These are phyloP conservation scores for Eutypella sp. DNA, from an alignment of 2,329 filamentous ascomycete species.

Conservation along the genomic window DNA sequence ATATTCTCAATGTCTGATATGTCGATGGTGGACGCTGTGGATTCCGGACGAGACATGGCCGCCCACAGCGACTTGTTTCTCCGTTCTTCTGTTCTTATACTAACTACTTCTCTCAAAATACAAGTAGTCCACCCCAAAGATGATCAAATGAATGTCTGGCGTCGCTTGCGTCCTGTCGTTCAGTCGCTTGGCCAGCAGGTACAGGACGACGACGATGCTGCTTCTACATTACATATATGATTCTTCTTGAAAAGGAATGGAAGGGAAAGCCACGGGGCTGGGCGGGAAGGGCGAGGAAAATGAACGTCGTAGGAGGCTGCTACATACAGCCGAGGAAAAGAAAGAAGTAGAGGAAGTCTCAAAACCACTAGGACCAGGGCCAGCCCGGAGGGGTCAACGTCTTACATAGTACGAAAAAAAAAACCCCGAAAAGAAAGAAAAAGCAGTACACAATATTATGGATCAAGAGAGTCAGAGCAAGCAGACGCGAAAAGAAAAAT, in stretches of 20 bases:
- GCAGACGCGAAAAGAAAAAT: neutral
- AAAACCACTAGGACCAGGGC: neutral
- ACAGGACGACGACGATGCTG: neutral
- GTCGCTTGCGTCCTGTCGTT: neutral
- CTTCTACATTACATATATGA: neutral
- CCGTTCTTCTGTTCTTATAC: slow-evolving; percentile 1
- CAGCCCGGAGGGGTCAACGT: neutral
- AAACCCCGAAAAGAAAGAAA: too few relatives aligned
- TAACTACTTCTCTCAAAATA: neutral
- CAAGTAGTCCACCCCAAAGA: neutral
- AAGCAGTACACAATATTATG: too few relatives aligned
- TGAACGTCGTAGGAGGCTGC: neutral
- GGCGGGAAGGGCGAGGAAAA: neutral
- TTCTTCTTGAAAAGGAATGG: neutral
- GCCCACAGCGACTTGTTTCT: neutral
- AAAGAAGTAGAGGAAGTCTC: neutral
- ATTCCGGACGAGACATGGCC: slow-evolving; percentile 15
- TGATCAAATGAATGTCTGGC: neutral
- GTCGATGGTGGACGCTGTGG: slow-evolving; percentile 15
- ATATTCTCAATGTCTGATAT: slow-evolving; percentile 19
- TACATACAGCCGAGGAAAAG: neutral
- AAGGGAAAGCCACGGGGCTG: neutral
- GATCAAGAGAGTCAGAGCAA: too few relatives aligned
- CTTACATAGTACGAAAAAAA: too few relatives aligned
- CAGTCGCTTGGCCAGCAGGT: neutral